These are phyloP conservation scores for Sodiomyces alkalinus DNA, from an alignment of 2,329 filamentous ascomycete genomes.

Conservation along the genomic window DNA sequence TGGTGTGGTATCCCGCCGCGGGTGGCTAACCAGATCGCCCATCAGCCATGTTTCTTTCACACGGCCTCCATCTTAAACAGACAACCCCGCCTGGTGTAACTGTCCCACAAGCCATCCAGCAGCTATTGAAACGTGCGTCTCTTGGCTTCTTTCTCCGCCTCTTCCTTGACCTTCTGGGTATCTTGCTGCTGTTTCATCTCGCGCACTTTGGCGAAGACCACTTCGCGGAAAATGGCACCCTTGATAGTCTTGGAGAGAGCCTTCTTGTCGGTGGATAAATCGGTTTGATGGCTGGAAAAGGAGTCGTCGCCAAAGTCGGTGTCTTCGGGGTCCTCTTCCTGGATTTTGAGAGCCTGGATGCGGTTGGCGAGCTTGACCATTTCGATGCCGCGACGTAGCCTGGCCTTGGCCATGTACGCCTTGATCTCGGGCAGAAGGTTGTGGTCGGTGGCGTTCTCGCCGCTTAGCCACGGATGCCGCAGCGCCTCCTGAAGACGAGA, in stretches of 20 bases:
- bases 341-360: slow-evolving; percentile 86
- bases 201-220: slow-evolving; percentile 83
- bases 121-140: slow-evolving; percentile 19
- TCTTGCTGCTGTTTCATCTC: slow-evolving; percentile 84
- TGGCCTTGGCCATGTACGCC: slow-evolving; percentile 81
- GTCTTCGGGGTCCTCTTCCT: slow-evolving; percentile 69
- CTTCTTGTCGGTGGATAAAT: too few relatives aligned
- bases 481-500: slow-evolving; percentile 47
- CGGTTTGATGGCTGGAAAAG: slow-evolving; percentile 36
- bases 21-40: too few relatives aligned
- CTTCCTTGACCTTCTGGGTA: slow-evolving; percentile 49
- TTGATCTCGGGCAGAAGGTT: slow-evolving; percentile 95
- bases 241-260: slow-evolving; percentile 34
- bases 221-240: slow-evolving; percentile 77
- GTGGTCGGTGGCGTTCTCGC: slow-evolving; percentile 84
- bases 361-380: slow-evolving; percentile 91
- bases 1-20: too few relatives aligned
- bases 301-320: slow-evolving; percentile 53
- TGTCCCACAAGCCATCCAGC: too few relatives aligned
- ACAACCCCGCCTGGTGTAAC: too few relatives aligned
- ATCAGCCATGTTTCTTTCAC: too few relatives aligned
- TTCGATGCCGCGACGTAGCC: slow-evolving; percentile 85
- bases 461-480: slow-evolving; percentile 76
- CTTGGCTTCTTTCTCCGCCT: slow-evolving; percentile 34
- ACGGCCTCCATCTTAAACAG: too few relatives aligned